phyloP scores from a whole-genome alignment of 2,329 filamentous ascomycete genomes.

The Colletotrichum navitas region DNA sequence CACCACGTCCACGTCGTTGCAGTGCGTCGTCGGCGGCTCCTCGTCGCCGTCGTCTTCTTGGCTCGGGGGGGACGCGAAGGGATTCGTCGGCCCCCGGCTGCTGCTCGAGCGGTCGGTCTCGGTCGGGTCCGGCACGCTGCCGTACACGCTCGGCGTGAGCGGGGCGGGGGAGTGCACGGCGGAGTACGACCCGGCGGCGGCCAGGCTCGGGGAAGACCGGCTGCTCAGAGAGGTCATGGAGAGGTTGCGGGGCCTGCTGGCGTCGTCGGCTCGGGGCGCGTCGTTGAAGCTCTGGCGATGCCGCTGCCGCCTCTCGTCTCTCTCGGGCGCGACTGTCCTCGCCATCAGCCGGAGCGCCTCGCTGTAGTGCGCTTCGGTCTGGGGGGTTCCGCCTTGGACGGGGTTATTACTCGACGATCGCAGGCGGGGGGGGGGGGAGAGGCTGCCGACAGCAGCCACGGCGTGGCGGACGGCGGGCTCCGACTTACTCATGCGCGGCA shows the following conservation, averaged over 20 bases:
- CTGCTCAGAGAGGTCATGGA: constrained; percentile 14
- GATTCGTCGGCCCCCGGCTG: constrained; percentile 2
- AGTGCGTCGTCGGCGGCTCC: background rate
- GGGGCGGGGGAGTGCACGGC: constrained; percentile 8
- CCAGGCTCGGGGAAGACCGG: constrained; percentile 21
- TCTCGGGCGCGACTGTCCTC: background rate
- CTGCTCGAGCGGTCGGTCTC: constrained; percentile 1
- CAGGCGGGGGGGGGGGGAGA: constrained; percentile 43
- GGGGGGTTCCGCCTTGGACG: constrained; percentile 17
- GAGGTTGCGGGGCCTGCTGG: background rate
- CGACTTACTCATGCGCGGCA: constrained; percentile 59
- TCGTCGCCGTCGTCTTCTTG: constrained; percentile 19
- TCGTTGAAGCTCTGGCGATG: background rate
- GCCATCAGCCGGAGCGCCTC: constrained; percentile 13
- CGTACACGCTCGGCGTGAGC: background rate
- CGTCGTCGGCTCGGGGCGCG: background rate
- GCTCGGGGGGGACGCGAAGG: constrained; percentile 55
- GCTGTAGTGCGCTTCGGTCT: constrained; percentile 7
- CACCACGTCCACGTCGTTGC: constrained; percentile 44
- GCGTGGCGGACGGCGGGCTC: constrained; percentile 63
- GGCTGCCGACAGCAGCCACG: constrained; percentile 61
- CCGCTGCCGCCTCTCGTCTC: background rate
- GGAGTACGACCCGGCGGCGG: background rate
- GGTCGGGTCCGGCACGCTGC: background rate
- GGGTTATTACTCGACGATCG: constrained; percentile 51